phyloP scores from a whole-genome alignment of 306 rosid species.

The Quercus aquifolioides region DNA sequence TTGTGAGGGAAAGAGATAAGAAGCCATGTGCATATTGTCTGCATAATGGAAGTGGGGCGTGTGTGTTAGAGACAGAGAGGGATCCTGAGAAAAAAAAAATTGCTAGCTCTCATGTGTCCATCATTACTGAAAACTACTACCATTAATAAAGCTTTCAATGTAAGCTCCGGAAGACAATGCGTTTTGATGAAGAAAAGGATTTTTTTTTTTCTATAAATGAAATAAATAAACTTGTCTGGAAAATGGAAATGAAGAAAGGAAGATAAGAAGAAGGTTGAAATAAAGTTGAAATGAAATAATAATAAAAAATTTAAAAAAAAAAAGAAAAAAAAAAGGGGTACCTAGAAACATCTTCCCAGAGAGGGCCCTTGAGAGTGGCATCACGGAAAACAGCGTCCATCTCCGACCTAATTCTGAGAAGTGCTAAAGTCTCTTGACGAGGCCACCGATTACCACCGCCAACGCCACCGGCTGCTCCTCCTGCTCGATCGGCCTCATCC shows the following conservation, averaged over 20 bases:
- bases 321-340: background rate
- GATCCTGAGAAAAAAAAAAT: background rate
- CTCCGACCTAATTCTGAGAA: slow-evolving; percentile 46
- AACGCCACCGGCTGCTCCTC: slow-evolving; percentile 12
- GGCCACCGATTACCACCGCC: slow-evolving; percentile 49
- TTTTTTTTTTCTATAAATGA: background rate
- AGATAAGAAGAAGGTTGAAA: background rate
- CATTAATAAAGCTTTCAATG: background rate
- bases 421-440: slow-evolving; percentile 44
- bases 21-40: slow-evolving; percentile 20
- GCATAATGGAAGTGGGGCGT: background rate
- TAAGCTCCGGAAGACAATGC: background rate
- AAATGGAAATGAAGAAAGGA: background rate
- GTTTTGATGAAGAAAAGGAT: background rate
- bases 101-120: background rate
- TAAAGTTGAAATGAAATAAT: background rate
- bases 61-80: background rate
- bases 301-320: background rate
- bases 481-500: slow-evolving; percentile 1
- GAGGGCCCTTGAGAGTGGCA: slow-evolving; percentile 48
- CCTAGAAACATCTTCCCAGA: slow-evolving; percentile 58
- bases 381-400: slow-evolving; percentile 47
- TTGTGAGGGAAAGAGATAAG: slow-evolving; percentile 29
- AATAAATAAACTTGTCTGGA: background rate
- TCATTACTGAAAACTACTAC: background rate